Base-by-base conservation (phyloP, 1,284 basidiomycete species). In the Ustilago trichophora region DNA sequence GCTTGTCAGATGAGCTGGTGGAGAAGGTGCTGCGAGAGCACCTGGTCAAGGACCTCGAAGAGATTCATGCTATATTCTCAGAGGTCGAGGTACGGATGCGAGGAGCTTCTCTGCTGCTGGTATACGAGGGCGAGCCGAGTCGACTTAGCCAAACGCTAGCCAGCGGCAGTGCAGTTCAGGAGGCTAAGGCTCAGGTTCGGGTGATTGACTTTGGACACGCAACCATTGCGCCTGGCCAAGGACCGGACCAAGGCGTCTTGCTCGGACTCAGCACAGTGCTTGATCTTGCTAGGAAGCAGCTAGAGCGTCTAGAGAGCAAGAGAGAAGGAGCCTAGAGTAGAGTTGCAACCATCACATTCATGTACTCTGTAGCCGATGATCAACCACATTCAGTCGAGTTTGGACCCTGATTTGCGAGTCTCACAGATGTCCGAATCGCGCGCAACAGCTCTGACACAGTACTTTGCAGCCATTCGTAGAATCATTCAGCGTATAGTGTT, bases 191-290 rank as follows among this genome's bases (percentile, higher is more conserved):
- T 11, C 51, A 54, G 9, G 85, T 95, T 53, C 89, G 89, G 58
- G 83, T 96, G 65, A 97, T 97, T 59, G 94, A 98, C 83, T 97
- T 98, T 82, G 94, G 92, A 4, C 95, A 98, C 82, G 90, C 92
- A 4, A 84, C 85, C 29, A 72, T 90, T 9, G 85, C 83, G 2
- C 86, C 87, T 0, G 91, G 90, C 0, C 80, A 88, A 73, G 94
- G 93, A 1, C 87, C 88, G 0, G 94, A 97, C 81, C 80, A 86
- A 41, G 90, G 92, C 0, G 88, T 93, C 6, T 79, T 94, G 56
- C 82, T 85, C 16, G 93, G 92, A 1, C 51, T 95, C 49, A 83
- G 87, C 41, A 91, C 88, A 0, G 82, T 89, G 27, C 48, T 62
- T 0, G 37, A 47, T 1, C 41, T 69, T 13, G 32, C 46, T 15